Evolutionary conservation across 495 filamentous ascomycete genomes (phyloP).

Genomic region (Penicillium parvum): DNA sequence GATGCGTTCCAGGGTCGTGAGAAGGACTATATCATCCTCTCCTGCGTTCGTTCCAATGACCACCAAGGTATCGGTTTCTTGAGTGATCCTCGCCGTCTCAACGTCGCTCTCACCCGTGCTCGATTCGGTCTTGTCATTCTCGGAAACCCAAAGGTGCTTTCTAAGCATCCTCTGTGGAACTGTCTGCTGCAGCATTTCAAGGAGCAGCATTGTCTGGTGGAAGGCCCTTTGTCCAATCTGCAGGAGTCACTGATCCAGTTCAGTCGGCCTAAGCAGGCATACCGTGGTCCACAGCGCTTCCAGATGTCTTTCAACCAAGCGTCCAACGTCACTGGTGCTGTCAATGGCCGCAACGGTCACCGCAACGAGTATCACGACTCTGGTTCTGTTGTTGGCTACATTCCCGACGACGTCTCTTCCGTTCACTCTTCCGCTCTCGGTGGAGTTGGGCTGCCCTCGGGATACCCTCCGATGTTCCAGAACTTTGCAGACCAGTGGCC

Average conservation of each 20-base stretch:
- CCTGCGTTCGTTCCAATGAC: conserved; percentile 97
- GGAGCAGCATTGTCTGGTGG: conserved; percentile 91
- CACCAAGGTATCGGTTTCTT: conserved; percentile 99
- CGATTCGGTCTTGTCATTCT: conserved; percentile 96
- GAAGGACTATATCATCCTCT: conserved; percentile 98
- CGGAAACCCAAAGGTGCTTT: conserved; percentile 95
- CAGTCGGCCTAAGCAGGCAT: conserved; percentile 84
- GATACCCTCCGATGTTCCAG: conserved; percentile 93
- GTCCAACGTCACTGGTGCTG: conserved; percentile 48
- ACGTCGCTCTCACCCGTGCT: conserved; percentile 96
- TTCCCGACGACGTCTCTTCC: conserved; percentile 94
- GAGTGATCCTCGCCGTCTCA: conserved; percentile 95
- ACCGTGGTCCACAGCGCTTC: conserved; percentile 85
- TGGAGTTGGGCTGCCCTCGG: conserved; percentile 71
- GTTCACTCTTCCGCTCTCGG: conserved; percentile 90
- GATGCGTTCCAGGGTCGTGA: conserved; percentile 99
- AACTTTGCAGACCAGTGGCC: conserved; percentile 92
- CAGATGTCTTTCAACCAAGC: conserved; percentile 76
- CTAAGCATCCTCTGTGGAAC: conserved; percentile 98
- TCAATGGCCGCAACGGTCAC: conserved; percentile 48
- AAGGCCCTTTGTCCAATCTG: conserved; percentile 93
- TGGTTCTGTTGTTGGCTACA: conserved; percentile 86
- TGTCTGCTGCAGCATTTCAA: conserved; percentile 96
- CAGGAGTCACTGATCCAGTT: conserved; percentile 95
- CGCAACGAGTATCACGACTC: conserved; percentile 76